These are phyloP conservation scores for Telopea speciosissima DNA, from an alignment of 177 flowering plant species.

Conservation along the genomic window DNA sequence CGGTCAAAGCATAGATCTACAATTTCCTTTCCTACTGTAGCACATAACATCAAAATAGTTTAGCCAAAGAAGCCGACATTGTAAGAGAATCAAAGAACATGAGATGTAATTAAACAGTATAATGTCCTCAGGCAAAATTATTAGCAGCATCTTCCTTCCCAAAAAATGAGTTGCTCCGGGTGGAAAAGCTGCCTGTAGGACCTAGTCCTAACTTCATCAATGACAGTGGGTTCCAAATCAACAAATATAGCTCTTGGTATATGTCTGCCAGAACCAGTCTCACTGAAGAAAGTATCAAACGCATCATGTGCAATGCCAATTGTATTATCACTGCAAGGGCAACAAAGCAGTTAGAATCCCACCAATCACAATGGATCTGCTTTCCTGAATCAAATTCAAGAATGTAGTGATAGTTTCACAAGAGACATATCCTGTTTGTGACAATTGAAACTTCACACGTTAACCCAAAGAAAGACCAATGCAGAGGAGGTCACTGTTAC, in stretches of 20 bases:
- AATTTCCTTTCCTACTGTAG: constrained; percentile 49
- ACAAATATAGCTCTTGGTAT: too few relatives aligned
- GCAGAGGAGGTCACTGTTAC: too few relatives aligned
- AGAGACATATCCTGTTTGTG: neutral
- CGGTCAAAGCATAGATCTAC: constrained; percentile 48
- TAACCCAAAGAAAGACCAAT: too few relatives aligned
- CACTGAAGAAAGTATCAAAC: constrained; percentile 48
- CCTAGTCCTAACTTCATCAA: too few relatives aligned
- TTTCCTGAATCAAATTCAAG: too few relatives aligned
- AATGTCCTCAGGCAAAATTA: constrained; percentile 52
- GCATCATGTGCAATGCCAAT: constrained; percentile 43
- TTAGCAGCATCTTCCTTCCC: constrained; percentile 56
- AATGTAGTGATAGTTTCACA: neutral
- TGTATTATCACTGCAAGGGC: constrained; percentile 30
- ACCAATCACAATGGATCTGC: neutral
- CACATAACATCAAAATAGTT: neutral
- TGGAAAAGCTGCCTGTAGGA: too few relatives aligned
- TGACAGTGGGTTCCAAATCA: too few relatives aligned
- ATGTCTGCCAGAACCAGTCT: constrained; percentile 43
- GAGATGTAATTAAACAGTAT: constrained; percentile 26
- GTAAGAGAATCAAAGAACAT: neutral
- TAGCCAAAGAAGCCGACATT: neutral
- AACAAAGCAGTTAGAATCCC: neutral
- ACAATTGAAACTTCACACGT: too few relatives aligned
- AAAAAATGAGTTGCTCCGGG: constrained; percentile 49